A percentile compares a stretch with the other conserved stretches of the same genome.
Evolutionary conservation across 2,329 filamentous ascomycete species (phyloP).

Genomic region (Calonectria ilicicola): DNA sequence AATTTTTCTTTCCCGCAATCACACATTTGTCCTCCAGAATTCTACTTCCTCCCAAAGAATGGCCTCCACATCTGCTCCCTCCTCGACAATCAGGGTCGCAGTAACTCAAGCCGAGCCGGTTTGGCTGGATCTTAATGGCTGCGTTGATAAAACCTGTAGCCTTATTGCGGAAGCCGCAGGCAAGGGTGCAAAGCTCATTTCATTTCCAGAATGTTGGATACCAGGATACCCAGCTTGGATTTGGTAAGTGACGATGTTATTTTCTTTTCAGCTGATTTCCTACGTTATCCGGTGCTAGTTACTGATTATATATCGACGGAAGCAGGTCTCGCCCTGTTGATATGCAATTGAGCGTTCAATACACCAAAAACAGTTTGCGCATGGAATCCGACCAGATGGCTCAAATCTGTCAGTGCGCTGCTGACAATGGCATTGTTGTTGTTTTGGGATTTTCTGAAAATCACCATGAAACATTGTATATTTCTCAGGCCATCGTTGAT

Average conservation of each 20-base stretch:
- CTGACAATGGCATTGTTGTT: constrained; percentile 51
- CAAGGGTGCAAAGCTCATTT: constrained; percentile 64
- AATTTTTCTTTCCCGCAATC: too few species aligned
- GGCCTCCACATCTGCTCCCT: background rate
- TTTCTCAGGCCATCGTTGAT: constrained; percentile 56
- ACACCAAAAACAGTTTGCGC: constrained; percentile 54
- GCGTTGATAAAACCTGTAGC: constrained; percentile 48
- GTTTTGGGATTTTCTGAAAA: constrained; percentile 56
- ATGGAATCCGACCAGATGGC: constrained; percentile 53
- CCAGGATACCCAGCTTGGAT: constrained; percentile 62
- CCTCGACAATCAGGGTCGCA: background rate
- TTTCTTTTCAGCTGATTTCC: too few species aligned
- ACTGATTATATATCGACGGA: background rate
- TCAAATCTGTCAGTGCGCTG: constrained; percentile 46
- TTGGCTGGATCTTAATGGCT: constrained; percentile 7
- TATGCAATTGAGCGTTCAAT: constrained; percentile 36
- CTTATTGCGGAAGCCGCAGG: constrained; percentile 65
- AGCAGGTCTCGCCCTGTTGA: constrained; percentile 36
- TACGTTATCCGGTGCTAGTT: background rate
- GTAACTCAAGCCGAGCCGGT: constrained; percentile 21
- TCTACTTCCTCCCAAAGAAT: background rate
- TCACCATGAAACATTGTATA: constrained; percentile 52
- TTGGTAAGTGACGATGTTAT: constrained; percentile 31
- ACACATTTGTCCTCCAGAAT: background rate
- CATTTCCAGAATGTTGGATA: constrained; percentile 64